phyloP scores from a whole-genome alignment of 2,329 filamentous ascomycete species.

The Talaromyces amestolkiae region DNA sequence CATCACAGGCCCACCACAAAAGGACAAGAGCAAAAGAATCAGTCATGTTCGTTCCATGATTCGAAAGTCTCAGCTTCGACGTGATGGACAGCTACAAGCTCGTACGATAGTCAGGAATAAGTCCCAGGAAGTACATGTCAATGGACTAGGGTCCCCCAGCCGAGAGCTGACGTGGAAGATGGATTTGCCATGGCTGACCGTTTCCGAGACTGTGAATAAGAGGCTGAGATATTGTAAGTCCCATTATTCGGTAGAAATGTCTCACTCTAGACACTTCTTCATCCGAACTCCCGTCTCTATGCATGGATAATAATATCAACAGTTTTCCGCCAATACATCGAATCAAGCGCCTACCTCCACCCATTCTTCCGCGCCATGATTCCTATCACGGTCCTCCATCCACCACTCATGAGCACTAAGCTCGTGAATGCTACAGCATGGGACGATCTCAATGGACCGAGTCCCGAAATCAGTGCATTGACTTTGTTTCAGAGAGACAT shows the following conservation, averaged over 20 bases:
- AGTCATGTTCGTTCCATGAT: constrained; percentile 23
- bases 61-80: constrained; percentile 20
- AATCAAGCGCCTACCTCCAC: constrained; percentile 20
- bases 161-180: not conserved
- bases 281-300: not conserved
- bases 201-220: constrained; percentile 19
- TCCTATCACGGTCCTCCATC: constrained; percentile 18
- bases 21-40: constrained; percentile 20
- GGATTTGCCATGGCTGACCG: constrained; percentile 19
- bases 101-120: not conserved
- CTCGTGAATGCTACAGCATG: constrained; percentile 25
- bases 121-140: not conserved
- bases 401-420: constrained; percentile 24
- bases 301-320: not conserved
- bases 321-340: constrained; percentile 24
- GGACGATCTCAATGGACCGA: constrained; percentile 22
- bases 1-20: constrained; percentile 23
- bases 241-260: not conserved
- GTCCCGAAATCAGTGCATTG: constrained; percentile 20
- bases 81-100: not conserved
- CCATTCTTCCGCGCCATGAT: constrained; percentile 23
- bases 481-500: constrained; percentile 22
- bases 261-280: not conserved
- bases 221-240: constrained; percentile 23
- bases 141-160: not conserved